Evolutionary conservation across 2,329 filamentous ascomycete genomes (phyloP), one percentile per base, ranked within the genome.

Genomic region (Teratosphaeria zuluensis): DNA sequence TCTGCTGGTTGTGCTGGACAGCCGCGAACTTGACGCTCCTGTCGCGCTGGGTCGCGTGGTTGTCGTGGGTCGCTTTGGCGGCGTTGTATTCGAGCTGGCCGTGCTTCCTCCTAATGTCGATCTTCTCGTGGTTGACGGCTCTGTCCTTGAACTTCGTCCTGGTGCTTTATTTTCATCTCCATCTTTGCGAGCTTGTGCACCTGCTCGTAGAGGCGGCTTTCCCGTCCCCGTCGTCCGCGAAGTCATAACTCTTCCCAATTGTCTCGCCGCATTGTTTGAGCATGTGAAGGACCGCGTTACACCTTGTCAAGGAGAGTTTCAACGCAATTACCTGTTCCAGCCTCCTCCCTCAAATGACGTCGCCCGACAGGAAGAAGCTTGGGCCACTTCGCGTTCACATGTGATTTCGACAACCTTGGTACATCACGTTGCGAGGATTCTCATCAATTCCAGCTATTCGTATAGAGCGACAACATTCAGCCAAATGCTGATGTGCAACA

Each of bases 111-210:
- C 56, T 11, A 56, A 12, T 14, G 61, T 61, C 7, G 56, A 59
- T n/a, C 59, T 33, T n/a, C 59, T 54, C 38, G 56, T 42, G 54
- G 21, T 12, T 12, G 51, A 6, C 30, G 55, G 53, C n/a, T 7
- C 57, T 55, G 14, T 56, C 28, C 53, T 61, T 54, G 60, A 62
- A 52, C 28, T 56, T 32, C 54, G 54, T 24, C 46, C 38, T 51
- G 52, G 62, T 54, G 31, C 54, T 30, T 57, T 64, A 59, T 61
- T 62, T 54, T 62, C 61, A 21, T 58, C 58, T 8, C 54, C 57
- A 38, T 51, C 53, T 11, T 21, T 16, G 5, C 42, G 42, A 48
- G 42, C 42, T 19, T n/a, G 4, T 4, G 19, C 42, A 48, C 42
- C 42, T 48, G 42, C 42, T 8, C 42, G 16, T 21, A 48, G 19